phyloP scores from a whole-genome alignment of 2,329 filamentous ascomycete species.

The Thelonectria olida region DNA sequence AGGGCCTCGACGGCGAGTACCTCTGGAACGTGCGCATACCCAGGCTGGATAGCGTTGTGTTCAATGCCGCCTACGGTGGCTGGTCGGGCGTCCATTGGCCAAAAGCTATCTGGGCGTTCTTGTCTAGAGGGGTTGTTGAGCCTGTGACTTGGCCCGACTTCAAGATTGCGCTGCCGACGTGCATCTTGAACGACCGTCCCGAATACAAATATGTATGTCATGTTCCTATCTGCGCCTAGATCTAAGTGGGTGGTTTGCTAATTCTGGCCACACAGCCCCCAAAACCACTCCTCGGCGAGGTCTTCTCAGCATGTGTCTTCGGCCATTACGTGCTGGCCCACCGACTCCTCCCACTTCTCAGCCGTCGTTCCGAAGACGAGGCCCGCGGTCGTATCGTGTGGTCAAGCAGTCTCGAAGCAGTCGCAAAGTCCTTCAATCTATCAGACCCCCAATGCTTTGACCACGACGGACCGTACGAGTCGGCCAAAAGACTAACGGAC shows the following conservation, averaged over 20 bases:
- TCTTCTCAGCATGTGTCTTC: conserved; percentile 94
- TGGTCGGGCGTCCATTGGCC: conserved; percentile 83
- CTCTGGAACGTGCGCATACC: conserved; percentile 64
- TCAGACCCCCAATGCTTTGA: conserved; percentile 81
- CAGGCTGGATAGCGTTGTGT: conserved; percentile 80
- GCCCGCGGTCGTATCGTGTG: conserved; percentile 78
- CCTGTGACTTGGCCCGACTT: conserved; percentile 80
- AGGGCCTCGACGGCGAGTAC: conserved; percentile 47
- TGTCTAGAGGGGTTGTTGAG: conserved; percentile 70
- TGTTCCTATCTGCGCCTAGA: neutral
- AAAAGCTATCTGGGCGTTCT: conserved; percentile 60
- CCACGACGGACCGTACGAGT: conserved; percentile 78
- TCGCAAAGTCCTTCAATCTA: conserved; percentile 61
- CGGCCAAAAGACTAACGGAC: conserved; percentile 87
- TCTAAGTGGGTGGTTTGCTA: neutral
- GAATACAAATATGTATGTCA: conserved; percentile 46
- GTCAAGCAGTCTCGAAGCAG: conserved; percentile 84
- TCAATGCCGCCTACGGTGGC: conserved; percentile 89
- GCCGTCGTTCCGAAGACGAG: conserved; percentile 52
- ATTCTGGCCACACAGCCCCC: conserved; percentile 54
- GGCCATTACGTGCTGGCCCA: conserved; percentile 93
- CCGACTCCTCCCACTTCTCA: conserved; percentile 78
- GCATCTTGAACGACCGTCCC: conserved; percentile 52
- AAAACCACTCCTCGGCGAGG: conserved; percentile 73
- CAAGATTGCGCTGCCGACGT: conserved; percentile 69